Evolutionary conservation across 192 early-diverging fungal species (phyloP), one percentile per base, ranked within the genome.

Genomic region (Diversispora epigaea): DNA sequence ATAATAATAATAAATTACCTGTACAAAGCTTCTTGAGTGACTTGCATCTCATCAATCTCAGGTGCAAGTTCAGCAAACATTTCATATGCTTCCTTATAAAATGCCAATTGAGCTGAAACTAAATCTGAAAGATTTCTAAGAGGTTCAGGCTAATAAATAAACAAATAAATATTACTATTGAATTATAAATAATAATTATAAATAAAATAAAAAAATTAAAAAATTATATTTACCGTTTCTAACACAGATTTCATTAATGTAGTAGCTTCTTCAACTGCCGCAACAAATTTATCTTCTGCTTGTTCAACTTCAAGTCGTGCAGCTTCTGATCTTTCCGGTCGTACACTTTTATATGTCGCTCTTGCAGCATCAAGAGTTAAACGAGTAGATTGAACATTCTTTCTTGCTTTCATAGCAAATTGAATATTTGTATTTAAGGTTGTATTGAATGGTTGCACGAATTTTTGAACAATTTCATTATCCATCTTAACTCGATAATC

Each of bases 231-330:
- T 44, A 54, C 87, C 78, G 85, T 93, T 77, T 95, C 95, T 39
- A 98, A 88, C 8, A 96, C 94, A 25, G 90, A 82, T 78, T 93
- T 93, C 97, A 99, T 99, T 72, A 95, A 87, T 9, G 84, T 91
- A 81, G 95, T 99, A 19, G 95, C 94, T 77, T 98, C 95, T 78
- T 98, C 96, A 40, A 99, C 92, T 6, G 93, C 92, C 14, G 91
- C 92, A 7, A 98, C 95, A 89, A 98, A 98, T 66, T 92, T 89
- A 85, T 98, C 97, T 81, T 99, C 96, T 17, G 94, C 91, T 47
- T 90, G 83, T 78, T 95, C 93, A n/a, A 97, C 93, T 68, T 97
- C 95, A 6, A 87, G 77, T 32, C 94, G 87, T 25, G 87, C 87
- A 44, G 83, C 89, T 49, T 97, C 95, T 8, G 87, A 89, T 40